A percentile compares a stretch with the other conserved stretches of the same genome.
Evolutionary conservation across 2,329 filamentous ascomycete genomes (phyloP).

Genomic region (Didymella segeticola): DNA sequence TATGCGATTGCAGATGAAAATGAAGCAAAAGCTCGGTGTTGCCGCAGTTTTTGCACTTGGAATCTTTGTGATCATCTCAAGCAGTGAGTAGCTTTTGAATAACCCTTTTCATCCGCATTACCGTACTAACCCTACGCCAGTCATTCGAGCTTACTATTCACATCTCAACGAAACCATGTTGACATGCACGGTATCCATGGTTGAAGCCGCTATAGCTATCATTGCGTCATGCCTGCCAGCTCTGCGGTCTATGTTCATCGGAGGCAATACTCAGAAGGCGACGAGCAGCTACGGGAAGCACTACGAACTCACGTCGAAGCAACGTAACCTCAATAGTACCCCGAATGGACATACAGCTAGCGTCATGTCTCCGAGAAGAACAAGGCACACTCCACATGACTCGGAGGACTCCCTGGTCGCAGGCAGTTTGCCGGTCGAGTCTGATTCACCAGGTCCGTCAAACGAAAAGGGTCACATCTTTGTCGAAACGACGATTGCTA

Average conservation of each 20-base stretch:
- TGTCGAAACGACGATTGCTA: conserved; percentile 14
- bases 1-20: conserved; percentile 29
- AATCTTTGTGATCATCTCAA: conserved; percentile 32
- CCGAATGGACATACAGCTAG: conserved; percentile 4
- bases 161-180: conserved; percentile 29
- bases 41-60: conserved; percentile 33
- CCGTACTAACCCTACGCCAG: conserved; percentile 15
- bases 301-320: conserved; percentile 30
- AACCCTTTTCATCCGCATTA: no score
- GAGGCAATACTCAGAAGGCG: conserved; percentile 22
- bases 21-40: conserved; percentile 32
- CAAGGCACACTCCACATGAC: conserved; percentile 9
- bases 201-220: conserved; percentile 46
- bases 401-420: conserved; percentile 14
- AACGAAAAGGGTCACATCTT: conserved; percentile 6
- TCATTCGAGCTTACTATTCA: conserved; percentile 33
- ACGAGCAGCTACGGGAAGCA: conserved; percentile 32
- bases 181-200: conserved; percentile 34
- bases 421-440: background rate
- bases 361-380: conserved; percentile 5
- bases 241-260: conserved; percentile 29
- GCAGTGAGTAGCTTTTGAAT: conserved; percentile 20
- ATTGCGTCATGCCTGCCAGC: conserved; percentile 51
- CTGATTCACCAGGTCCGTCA: background rate
- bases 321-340: conserved; percentile 18